phyloP scores from a whole-genome alignment of 371 early-diverging fungal species.

The Rhizopus arrhizus region DNA sequence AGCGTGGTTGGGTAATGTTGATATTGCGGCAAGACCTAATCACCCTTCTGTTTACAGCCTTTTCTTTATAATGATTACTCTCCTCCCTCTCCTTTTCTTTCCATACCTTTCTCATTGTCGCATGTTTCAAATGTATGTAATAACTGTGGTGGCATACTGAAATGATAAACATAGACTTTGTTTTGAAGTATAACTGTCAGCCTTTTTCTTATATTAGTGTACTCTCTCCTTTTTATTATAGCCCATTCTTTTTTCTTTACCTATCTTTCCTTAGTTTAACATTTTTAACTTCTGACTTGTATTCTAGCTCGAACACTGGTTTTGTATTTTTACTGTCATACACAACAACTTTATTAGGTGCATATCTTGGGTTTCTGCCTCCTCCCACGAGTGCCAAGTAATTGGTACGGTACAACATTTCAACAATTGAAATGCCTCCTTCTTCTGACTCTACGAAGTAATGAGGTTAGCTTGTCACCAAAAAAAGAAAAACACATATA shows the following conservation, averaged over 20 bases:
- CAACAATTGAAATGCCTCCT: constrained; percentile 89
- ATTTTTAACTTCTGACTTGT: constrained; percentile 78
- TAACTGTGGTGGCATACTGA: constrained; percentile 69
- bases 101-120: constrained; percentile 76
- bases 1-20: constrained; percentile 61
- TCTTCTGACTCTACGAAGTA: constrained; percentile 69
- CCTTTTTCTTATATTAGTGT: constrained; percentile 35
- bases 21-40: constrained; percentile 66
- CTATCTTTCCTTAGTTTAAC: constrained; percentile 81
- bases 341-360: constrained; percentile 90
- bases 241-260: constrained; percentile 35
- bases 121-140: constrained; percentile 84
- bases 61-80: too few species aligned
- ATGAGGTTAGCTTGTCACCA: neutral
- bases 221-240: neutral
- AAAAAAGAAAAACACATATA: constrained; percentile 31
- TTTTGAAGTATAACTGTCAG: constrained; percentile 78
- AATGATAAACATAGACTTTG: constrained; percentile 85
- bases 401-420: constrained; percentile 94
- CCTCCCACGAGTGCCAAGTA: constrained; percentile 96
- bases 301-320: constrained; percentile 79
- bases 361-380: constrained; percentile 84
- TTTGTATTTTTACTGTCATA: constrained; percentile 82
- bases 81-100: too few species aligned
- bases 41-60: too few species aligned